Evolutionary conservation across 768 basidiomycete genomes (phyloP).

Genomic region (Phanerochaete sordida): DNA sequence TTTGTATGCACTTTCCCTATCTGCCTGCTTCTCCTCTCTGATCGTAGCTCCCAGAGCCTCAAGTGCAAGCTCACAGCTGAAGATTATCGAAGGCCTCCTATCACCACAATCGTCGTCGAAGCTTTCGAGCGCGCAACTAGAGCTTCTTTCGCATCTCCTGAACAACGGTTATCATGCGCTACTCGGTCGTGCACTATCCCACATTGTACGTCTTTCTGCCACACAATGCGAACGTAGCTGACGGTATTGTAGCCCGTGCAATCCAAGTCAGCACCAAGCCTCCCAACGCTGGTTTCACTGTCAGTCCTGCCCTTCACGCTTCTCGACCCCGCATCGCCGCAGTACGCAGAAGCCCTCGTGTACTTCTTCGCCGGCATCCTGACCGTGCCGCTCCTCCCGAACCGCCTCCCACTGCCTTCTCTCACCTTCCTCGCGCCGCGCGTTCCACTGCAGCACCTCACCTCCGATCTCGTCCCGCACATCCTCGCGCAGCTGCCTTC

Average conservation of each 20-base stretch:
- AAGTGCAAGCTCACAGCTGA: slow-evolving; percentile 44
- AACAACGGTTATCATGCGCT: slow-evolving; percentile 42
- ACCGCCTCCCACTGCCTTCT: slow-evolving; percentile 59
- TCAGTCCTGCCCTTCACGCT: slow-evolving; percentile 37
- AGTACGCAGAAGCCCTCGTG: slow-evolving; percentile 33
- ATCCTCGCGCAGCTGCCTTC: slow-evolving; percentile 5
- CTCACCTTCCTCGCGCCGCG: slow-evolving; percentile 62
- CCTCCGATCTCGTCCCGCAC: slow-evolving; percentile 24
- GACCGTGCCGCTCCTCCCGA: slow-evolving; percentile 73
- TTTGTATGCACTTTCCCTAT: slow-evolving; percentile 38
- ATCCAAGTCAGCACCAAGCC: slow-evolving; percentile 48
- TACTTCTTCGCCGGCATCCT: slow-evolving; percentile 54
- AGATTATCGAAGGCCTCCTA: slow-evolving; percentile 47
- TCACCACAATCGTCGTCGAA: slow-evolving; percentile 17
- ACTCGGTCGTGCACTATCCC: slow-evolving; percentile 38
- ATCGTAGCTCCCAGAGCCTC: slow-evolving; percentile 39
- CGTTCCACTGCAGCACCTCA: slow-evolving; percentile 51
- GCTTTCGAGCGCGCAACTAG: slow-evolving; percentile 28
- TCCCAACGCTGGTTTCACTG: slow-evolving; percentile 48
- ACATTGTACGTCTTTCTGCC: slow-evolving; percentile 38
- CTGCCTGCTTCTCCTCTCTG: background rate
- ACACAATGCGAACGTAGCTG: background rate
- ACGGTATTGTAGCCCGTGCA: slow-evolving; percentile 44
- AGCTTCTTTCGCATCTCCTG: slow-evolving; percentile 38
- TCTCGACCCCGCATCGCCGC: slow-evolving; percentile 27